Conservation (phyloP, 352 stramenopile species). For the Pythium pyrilobum region DNA sequence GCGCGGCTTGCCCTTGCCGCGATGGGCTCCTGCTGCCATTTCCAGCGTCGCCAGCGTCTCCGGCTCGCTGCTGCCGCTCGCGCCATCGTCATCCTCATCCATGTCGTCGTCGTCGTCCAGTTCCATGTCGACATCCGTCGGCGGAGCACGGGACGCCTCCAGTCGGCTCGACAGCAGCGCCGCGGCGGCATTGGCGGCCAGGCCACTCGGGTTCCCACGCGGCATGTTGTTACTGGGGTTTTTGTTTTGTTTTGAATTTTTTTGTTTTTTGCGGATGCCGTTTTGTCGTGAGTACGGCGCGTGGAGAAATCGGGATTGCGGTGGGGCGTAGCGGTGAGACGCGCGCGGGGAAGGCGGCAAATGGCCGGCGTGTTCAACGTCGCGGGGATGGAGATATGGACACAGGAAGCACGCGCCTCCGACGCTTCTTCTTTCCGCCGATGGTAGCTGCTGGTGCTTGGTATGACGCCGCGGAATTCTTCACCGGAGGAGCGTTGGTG, state of each 20-base stretch:
- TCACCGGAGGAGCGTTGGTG: background rate
- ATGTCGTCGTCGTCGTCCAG: slow-evolving; percentile 12
- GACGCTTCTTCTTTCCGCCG: background rate
- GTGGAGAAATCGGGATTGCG: slow-evolving; percentile 7
- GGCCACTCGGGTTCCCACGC: background rate
- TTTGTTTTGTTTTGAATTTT: too few species aligned
- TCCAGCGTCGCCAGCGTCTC: background rate
- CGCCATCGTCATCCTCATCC: slow-evolving; percentile 4
- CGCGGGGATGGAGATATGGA: background rate
- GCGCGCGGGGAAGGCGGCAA: background rate
- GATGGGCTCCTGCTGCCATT: background rate
- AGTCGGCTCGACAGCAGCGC: slow-evolving; percentile 1
- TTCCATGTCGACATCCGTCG: background rate
- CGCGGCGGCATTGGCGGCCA: background rate
- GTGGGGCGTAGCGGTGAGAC: background rate
- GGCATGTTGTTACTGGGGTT: background rate
- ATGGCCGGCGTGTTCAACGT: background rate
- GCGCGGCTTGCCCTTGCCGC: background rate
- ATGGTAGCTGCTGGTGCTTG: background rate
- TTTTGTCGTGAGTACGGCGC: background rate
- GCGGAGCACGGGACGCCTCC: background rate
- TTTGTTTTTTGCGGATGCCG: background rate
- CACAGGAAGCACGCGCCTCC: too few species aligned
- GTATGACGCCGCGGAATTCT: background rate
- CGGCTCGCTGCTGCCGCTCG: background rate